Evolutionary conservation across 805 yeast species (phyloP), one percentile per base, ranked within the genome.

Genomic region (Hanseniaspora hatyaiensis): DNA sequence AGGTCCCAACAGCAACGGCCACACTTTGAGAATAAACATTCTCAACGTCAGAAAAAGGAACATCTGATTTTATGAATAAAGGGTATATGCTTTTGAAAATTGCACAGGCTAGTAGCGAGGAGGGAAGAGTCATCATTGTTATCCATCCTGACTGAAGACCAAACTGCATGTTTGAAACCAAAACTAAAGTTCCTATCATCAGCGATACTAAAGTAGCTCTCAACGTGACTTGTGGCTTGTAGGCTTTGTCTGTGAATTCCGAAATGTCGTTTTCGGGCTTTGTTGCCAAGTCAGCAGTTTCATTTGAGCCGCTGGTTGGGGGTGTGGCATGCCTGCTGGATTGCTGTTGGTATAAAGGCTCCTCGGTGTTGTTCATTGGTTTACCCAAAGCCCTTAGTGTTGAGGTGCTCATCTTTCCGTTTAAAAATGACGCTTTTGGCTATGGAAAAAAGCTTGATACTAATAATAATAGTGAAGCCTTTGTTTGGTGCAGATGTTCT

Each of bases 121-220:
- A 81, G 0, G 98, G 97, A 47, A 89, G 68, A 19, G 95, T 83
- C 98, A 89, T 92, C 98, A 89, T 89, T 9, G 96, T 86, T 5
- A 92, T 96, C 98, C 98, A 89, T 1, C 98, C 98, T 0, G 96
- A 89, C 60, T 89, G 98, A 18, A 89, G 68, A 1, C 97, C 98
- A 61, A 89, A 89, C 60, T 89, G 97, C 65, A 92, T 92, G 63
- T 89, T 89, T 3, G 96, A 85, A 15, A 87, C 68, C 22, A 92
- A 68, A 28, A 92, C 88, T 23, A 89, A 65, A 0, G 96, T 75
- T 0, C 98, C 98, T n/a, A 89, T 86, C 1, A 67, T 55, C 22
- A 89, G 65, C 0, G 97, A 97, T 1, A 80, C 83, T 0, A 79
- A 30, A 0, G 85, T 77, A 2, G 92, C 80, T 43, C 95, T 65